phyloP scores from a whole-genome alignment of 2,329 filamentous ascomycete genomes.

The Penicillium sp. region DNA sequence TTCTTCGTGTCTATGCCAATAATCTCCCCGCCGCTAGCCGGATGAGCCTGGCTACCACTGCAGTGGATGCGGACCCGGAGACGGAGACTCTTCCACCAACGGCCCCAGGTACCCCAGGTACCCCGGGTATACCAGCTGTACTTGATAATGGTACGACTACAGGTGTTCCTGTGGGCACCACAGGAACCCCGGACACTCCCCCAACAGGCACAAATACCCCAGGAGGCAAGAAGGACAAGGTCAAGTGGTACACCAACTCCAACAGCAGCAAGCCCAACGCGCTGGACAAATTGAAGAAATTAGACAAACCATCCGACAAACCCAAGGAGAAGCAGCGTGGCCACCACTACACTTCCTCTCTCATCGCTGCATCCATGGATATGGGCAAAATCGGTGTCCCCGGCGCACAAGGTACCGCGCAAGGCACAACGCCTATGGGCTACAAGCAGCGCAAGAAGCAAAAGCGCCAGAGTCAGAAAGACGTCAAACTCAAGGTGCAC shows the following conservation, averaged over 20 bases:
- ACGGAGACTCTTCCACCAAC: slow-evolving; percentile 20
- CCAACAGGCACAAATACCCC: slow-evolving; percentile 1
- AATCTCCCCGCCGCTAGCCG: slow-evolving; percentile 40
- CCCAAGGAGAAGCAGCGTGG: neutral
- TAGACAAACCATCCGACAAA: neutral
- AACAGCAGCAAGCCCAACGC: slow-evolving; percentile 17
- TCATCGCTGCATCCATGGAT: slow-evolving; percentile 31
- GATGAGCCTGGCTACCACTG: slow-evolving; percentile 23
- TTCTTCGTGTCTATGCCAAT: slow-evolving; percentile 69
- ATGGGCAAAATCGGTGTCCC: slow-evolving; percentile 29
- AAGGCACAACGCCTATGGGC: slow-evolving; percentile 16
- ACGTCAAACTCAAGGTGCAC: slow-evolving; percentile 59
- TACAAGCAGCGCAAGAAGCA: slow-evolving; percentile 29
- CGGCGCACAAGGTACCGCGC: slow-evolving; percentile 18
- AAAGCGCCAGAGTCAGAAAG: slow-evolving; percentile 47
- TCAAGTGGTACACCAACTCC: slow-evolving; percentile 37
- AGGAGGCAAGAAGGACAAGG: slow-evolving; percentile 29
- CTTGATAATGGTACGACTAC: slow-evolving; percentile 2
- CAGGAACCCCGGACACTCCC: too few relatives aligned
- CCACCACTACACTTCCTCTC: slow-evolving; percentile 31
- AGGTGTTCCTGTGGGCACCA: too few relatives aligned
- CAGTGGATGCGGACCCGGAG: slow-evolving; percentile 20
- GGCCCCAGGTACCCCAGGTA: slow-evolving; percentile 10
- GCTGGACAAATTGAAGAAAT: slow-evolving; percentile 12
- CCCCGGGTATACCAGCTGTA: neutral